phyloP scores from a whole-genome alignment of 495 filamentous ascomycete genomes.

The Platismatia glauca region DNA sequence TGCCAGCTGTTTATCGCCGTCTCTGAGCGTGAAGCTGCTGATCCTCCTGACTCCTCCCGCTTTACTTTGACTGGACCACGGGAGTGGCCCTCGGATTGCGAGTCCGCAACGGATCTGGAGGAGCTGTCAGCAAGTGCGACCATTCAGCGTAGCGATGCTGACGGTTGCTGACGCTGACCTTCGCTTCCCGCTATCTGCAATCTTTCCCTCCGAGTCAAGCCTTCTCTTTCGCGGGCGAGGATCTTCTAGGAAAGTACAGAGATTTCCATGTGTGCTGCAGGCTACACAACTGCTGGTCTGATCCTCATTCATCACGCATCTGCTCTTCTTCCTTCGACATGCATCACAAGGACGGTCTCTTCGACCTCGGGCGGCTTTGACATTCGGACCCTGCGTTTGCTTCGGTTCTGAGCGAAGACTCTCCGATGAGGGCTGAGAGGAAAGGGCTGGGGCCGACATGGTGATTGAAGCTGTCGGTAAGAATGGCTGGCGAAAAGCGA shows the following conservation, averaged over 20 bases:
- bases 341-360: slow-evolving; percentile 60
- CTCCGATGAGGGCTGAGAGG: slow-evolving; percentile 16
- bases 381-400: slow-evolving; percentile 6
- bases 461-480: slow-evolving; percentile 7
- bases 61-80: slow-evolving; percentile 25
- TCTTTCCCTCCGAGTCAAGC: slow-evolving; percentile 34
- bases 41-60: slow-evolving; percentile 23
- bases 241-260: slow-evolving; percentile 48
- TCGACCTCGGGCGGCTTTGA: slow-evolving; percentile 23
- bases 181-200: slow-evolving; percentile 34
- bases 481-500: slow-evolving; percentile 12
- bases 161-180: slow-evolving; percentile 34
- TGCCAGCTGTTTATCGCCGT: slow-evolving; percentile 35
- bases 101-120: slow-evolving; percentile 10
- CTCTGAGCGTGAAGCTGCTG: slow-evolving; percentile 26
- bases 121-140: background rate
- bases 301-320: slow-evolving; percentile 74
- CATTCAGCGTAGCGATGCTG: background rate
- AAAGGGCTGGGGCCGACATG: slow-evolving; percentile 9
- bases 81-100: slow-evolving; percentile 10
- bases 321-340: slow-evolving; percentile 74
- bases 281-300: slow-evolving; percentile 43
- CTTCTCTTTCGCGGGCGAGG: slow-evolving; percentile 67
- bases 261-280: slow-evolving; percentile 46
- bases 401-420: slow-evolving; percentile 21